These are phyloP conservation scores for Phaeophleospora eucalypticola DNA, from an alignment of 2,329 filamentous ascomycete species.

Conservation along the genomic window DNA sequence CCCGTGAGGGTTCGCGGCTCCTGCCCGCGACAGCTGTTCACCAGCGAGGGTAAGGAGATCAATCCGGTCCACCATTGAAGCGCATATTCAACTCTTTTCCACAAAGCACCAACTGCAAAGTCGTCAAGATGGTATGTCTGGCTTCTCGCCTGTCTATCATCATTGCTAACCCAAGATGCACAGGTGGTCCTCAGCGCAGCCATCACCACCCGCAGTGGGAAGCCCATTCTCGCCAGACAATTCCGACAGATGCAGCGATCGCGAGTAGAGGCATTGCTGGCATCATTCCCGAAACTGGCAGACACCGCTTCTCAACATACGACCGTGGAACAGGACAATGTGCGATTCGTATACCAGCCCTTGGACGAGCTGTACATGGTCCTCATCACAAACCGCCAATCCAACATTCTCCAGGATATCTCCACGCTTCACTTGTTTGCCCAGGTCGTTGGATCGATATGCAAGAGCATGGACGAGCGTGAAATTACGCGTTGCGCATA, in stretches of 20 bases:
- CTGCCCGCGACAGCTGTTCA: too few relatives aligned
- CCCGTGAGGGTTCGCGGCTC: too few relatives aligned
- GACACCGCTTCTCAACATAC: constrained; percentile 96
- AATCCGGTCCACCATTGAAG: not conserved
- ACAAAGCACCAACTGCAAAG: not conserved
- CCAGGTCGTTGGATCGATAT: constrained; percentile 93
- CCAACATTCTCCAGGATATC: constrained; percentile 98
- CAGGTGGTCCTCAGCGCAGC: constrained; percentile 98
- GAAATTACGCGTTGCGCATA: constrained; percentile 95
- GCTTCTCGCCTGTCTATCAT: not conserved
- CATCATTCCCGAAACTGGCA: constrained; percentile 95
- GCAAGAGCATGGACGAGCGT: constrained; percentile 90
- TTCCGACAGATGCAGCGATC: constrained; percentile 98
- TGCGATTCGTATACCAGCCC: constrained; percentile 98
- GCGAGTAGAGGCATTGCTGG: constrained; percentile 90
- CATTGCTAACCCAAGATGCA: constrained; percentile 9
- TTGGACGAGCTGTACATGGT: constrained; percentile 99
- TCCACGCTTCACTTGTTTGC: constrained; percentile 97
- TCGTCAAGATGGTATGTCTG: not conserved
- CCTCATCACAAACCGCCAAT: constrained; percentile 98
- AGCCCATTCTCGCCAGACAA: constrained; percentile 95
- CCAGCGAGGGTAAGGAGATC: too few relatives aligned
- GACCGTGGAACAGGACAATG: constrained; percentile 97
- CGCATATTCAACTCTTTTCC: not conserved
- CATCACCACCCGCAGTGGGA: constrained; percentile 96